A percentile compares a stretch with the other conserved stretches of the same genome.
Evolutionary conservation across 306 rosid genomes (phyloP).

Genomic region (Ammopiptanthus mongolicus): DNA sequence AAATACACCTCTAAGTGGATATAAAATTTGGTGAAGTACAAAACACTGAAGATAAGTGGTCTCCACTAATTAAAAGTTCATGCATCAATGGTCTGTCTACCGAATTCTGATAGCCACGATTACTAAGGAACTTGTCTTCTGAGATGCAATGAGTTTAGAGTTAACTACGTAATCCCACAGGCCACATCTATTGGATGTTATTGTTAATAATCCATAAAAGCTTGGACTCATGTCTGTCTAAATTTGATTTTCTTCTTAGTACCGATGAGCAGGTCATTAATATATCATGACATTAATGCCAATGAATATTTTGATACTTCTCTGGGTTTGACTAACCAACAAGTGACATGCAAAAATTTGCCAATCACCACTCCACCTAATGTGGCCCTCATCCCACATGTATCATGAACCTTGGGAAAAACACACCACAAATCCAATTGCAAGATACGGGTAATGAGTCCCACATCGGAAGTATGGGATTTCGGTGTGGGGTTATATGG

Average conservation of each 20-base stretch:
- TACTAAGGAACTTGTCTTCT: neutral
- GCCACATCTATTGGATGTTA: neutral
- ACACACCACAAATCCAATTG: too few species aligned
- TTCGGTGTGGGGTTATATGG: too few species aligned
- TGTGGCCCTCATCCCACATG: neutral
- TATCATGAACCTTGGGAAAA: too few species aligned
- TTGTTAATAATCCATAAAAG: neutral
- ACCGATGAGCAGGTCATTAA: neutral
- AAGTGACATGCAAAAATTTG: neutral
- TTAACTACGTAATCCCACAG: neutral
- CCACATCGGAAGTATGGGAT: too few species aligned
- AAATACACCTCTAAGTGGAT: neutral
- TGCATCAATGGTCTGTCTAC: neutral
- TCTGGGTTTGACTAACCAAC: neutral
- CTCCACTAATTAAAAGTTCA: neutral
- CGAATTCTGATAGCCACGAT: neutral
- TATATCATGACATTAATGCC: neutral
- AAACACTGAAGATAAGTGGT: conserved; percentile 11
- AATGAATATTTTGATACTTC: neutral
- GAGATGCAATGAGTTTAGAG: neutral
- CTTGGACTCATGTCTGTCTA: neutral
- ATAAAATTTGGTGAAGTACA: neutral
- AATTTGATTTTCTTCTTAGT: neutral
- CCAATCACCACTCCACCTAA: neutral
- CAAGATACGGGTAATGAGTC: too few species aligned